These are phyloP conservation scores for Botryosphaeria dothidea DNA, from an alignment of 2,329 filamentous ascomycete species.

Conservation along the genomic window DNA sequence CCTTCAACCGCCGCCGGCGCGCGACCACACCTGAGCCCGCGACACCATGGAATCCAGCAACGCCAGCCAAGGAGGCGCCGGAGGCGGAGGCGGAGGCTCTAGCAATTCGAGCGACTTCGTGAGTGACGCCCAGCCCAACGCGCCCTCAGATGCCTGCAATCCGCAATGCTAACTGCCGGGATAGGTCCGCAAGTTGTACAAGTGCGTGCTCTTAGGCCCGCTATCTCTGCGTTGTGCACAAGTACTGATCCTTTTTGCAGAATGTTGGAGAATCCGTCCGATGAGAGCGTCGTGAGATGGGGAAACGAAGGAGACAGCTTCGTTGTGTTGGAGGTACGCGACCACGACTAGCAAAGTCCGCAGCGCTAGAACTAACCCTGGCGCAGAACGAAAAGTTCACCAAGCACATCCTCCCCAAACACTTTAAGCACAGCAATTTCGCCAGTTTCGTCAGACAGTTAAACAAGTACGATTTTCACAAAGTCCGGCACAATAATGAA, in stretches of 20 bases:
- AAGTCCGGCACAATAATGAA: slow-evolving; percentile 88
- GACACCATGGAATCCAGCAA: slow-evolving; percentile 18
- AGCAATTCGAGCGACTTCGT: slow-evolving; percentile 97
- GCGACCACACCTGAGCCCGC: slow-evolving; percentile 17
- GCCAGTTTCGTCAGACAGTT: slow-evolving; percentile 93
- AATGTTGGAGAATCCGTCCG: slow-evolving; percentile 95
- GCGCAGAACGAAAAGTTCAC: slow-evolving; percentile 94
- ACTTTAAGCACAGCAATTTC: slow-evolving; percentile 99
- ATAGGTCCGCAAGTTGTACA: slow-evolving; percentile 96
- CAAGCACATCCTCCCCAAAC: slow-evolving; percentile 92
- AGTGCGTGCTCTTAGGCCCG: slow-evolving; percentile 59
- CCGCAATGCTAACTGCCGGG: slow-evolving; percentile 26
- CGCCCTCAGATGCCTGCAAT: neutral
- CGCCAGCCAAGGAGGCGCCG: slow-evolving; percentile 31
- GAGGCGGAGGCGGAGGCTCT: slow-evolving; percentile 47
- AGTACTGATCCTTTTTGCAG: slow-evolving; percentile 52
- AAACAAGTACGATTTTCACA: slow-evolving; percentile 99
- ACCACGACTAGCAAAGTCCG: neutral
- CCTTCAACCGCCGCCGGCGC: slow-evolving; percentile 15
- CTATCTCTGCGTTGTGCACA: slow-evolving; percentile 23
- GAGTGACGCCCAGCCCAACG: slow-evolving; percentile 47
- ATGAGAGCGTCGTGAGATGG: slow-evolving; percentile 93
- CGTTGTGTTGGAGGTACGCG: slow-evolving; percentile 85
- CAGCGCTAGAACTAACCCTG: neutral
- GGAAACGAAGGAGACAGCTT: slow-evolving; percentile 94